Base-by-base conservation (phyloP, 176 grass and related monocot genomes). In the Thalia dealbata region DNA sequence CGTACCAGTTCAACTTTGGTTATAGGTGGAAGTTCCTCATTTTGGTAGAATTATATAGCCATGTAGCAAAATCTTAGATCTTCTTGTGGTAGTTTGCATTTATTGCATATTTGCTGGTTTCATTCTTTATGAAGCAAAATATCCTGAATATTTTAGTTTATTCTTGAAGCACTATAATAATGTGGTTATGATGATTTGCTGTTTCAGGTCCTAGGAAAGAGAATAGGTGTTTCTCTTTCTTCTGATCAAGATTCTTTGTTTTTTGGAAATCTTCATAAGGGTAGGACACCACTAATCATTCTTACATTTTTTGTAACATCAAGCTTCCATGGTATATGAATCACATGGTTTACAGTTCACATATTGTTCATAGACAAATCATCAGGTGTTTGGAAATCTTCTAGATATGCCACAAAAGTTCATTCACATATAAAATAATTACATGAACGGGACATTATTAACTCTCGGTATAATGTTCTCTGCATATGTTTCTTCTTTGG, bases 211-310 rank as follows among this genome's bases (percentile, higher is more conserved):
- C 87, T 88, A 85, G 91, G 91, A 60, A 95, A 78, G 82, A 85
- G 81, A 63, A 88, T 90, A 58, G 75, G 42, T 81, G 91, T 91
- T 83, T 78, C 82, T 74, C 78, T 90, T 79, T 90, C 91, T 71
- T 80, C 81, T 73, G 91, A 96, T 75, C 85, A 96, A 82, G 85
- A 90, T 80, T 83, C 88, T 32, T 69, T 96, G 52, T 96, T 90
- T 80, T 86, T 96, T 91, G 91, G 91, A 78, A 96, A 91, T 81
- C 87, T 96, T 82, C 73, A 75, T 64, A 96, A 91, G 88, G 78
- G 87, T 96, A 81, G 11, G 88, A 74, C 22, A 77, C 55, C 32
- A 55, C 14, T 21, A 8, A 60, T 76, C 14, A 75, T 80, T 30
- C 52, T 23, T 80, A 15, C 35, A 62, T 70, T 72, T 32, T 7